Base-by-base conservation (phyloP, 78 protist genomes). In the Pigoraptor vietnamica region DNA sequence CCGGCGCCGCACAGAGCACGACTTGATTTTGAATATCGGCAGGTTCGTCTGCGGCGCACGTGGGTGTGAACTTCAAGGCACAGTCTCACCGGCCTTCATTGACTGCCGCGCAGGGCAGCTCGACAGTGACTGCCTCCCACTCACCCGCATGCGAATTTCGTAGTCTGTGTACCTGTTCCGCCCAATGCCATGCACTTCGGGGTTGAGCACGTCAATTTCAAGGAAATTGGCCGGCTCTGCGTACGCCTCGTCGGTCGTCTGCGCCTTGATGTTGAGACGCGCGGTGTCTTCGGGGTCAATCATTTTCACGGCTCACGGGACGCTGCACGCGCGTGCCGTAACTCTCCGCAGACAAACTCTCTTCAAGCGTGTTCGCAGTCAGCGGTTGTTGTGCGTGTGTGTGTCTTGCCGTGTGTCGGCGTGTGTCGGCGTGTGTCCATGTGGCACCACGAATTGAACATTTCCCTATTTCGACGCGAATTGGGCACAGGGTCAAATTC, bases 171-270 rank as follows among this genome's bases (percentile, higher is more conserved):
- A 93, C 6, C 90, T 0, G 19, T 35, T 81, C 34, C 90, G 37
- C 0, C 94, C 94, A 2, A 67, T 40, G 56, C 92, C 92, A 32
- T 93, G 87, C 19, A 89, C 89, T 19, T 90, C 19, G 2, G 94
- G 90, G 33, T 93, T n/a, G 40, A 2, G 14, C 37, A 93, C 94
- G 23, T 93, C 94, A 39, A 93, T 90, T 37, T 93, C 94, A 14
- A 93, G 38, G 40, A 93, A 93, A 40, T 93, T 93, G 0, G 10
- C 92, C 1, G 94, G 94, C 40, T 93, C 94, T 1, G 92, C 92
- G 86, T 93, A 93, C n/a, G 94, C 40, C 34, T 93, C 94, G 0
- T 81, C 92, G 37, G 89, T 9, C 33, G 88, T 39, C 91, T 90
- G 93, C 21, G 35, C 32, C 10, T 79, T 79, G 34, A 79, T 21